phyloP scores from a whole-genome alignment of 2,329 filamentous ascomycete species.

The Aspergillus sp. region DNA sequence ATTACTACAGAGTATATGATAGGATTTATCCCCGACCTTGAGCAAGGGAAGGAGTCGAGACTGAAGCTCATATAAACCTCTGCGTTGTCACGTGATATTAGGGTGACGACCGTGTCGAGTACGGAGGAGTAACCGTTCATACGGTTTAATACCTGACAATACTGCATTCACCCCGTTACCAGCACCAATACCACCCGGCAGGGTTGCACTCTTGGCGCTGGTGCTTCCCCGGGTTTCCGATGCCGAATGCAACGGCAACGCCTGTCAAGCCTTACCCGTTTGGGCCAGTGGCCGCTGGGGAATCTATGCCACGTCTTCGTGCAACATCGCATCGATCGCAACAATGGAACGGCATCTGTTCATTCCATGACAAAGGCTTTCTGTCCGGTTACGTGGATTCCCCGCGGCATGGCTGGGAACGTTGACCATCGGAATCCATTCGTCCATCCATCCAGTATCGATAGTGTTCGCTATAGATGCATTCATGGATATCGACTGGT shows the following conservation, averaged over 20 bases:
- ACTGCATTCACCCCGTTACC: conserved; percentile 6
- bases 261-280: conserved; percentile 4
- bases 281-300: conserved; percentile 3
- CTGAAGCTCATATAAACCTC: no score
- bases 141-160: background rate
- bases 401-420: background rate
- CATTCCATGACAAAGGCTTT: conserved; percentile 2
- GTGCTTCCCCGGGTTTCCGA: conserved; percentile 18
- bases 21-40: no score
- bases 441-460: background rate
- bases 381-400: background rate
- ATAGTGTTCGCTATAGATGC: no score
- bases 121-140: no score
- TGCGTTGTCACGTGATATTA: no score
- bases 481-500: no score
- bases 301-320: conserved; percentile 18
- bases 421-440: background rate
- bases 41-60: no score
- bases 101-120: no score
- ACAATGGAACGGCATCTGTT: conserved; percentile 8
- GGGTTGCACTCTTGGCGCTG: conserved; percentile 21
- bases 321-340: conserved; percentile 17
- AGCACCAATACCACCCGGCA: conserved; percentile 4
- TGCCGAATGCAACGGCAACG: conserved; percentile 29
- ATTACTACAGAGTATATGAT: no score